A percentile compares a stretch with the other conserved stretches of the same genome.
Conservation (phyloP, 2,329 filamentous ascomycete species). For the Dryadomyces quercivorus region DNA sequence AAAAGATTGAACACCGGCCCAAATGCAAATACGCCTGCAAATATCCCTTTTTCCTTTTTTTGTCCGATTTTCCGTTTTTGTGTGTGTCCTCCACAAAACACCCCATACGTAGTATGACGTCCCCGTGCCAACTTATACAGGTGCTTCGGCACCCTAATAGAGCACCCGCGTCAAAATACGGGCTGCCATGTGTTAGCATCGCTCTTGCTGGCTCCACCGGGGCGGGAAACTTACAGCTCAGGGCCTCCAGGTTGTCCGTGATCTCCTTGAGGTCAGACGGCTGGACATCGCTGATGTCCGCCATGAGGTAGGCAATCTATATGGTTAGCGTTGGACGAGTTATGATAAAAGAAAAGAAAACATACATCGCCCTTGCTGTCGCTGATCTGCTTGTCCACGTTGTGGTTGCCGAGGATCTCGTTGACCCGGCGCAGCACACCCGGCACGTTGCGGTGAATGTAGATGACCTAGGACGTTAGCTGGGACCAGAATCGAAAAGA, state of each 20-base stretch:
- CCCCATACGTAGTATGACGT: too few relatives aligned
- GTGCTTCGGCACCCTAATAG: conserved; percentile 21
- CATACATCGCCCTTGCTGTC: conserved; percentile 80
- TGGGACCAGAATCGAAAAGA: neutral
- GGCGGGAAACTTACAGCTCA: conserved; percentile 52
- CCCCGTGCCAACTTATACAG: neutral
- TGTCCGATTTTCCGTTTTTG: neutral
- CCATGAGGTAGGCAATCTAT: conserved; percentile 75
- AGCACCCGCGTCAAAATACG: conserved; percentile 35
- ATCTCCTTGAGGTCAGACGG: conserved; percentile 74
- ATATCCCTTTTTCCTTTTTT: neutral
- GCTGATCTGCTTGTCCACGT: conserved; percentile 97
- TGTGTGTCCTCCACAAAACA: neutral
- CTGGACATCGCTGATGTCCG: conserved; percentile 83
- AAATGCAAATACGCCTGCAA: conserved; percentile 1
- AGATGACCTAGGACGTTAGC: conserved; percentile 48
- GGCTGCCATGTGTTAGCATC: conserved; percentile 17
- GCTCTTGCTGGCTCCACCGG: neutral
- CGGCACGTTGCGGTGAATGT: conserved; percentile 92
- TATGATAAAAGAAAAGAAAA: neutral
- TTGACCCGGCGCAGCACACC: conserved; percentile 93
- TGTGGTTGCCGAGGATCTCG: conserved; percentile 86
- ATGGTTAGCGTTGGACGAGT: neutral
- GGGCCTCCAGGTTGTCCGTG: conserved; percentile 66
- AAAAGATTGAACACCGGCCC: conserved; percentile 10